Percentiles rank a stretch among this genome's conserved stretches.
Conservation (phyloP, 2,329 filamentous ascomycete genomes). For the Phialophora chinensis region DNA sequence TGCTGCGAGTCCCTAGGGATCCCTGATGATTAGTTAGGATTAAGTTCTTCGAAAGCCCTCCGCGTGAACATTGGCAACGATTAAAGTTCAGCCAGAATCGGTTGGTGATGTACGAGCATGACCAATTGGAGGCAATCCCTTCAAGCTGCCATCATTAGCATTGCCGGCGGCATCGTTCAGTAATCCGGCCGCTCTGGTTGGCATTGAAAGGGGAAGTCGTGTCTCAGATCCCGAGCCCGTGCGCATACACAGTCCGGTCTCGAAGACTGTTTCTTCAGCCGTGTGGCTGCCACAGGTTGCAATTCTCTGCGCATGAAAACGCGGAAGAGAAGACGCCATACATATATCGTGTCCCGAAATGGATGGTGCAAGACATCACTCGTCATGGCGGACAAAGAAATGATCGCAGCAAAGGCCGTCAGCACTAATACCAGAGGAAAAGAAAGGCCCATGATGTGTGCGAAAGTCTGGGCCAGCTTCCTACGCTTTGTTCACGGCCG, state of each 20-base stretch:
- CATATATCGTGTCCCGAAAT: too few species aligned
- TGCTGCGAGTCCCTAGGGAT: too few species aligned
- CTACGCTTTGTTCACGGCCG: not conserved
- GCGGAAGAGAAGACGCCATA: too few species aligned
- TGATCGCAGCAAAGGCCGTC: not conserved
- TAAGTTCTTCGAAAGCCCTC: too few species aligned
- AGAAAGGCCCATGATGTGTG: not conserved
- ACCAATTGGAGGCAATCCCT: not conserved
- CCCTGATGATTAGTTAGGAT: too few species aligned
- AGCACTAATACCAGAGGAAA: not conserved
- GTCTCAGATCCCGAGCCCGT: too few species aligned
- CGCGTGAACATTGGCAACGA: too few species aligned
- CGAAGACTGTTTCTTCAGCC: too few species aligned
- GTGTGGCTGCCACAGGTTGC: too few species aligned
- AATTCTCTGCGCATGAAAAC: too few species aligned
- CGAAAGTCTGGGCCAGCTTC: not conserved
- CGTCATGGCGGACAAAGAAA: not conserved
- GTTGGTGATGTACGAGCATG: not conserved
- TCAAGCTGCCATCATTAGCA: not conserved
- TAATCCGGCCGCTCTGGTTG: not conserved
- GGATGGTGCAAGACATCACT: too few species aligned
- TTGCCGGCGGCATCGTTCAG: not conserved
- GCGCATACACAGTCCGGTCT: too few species aligned
- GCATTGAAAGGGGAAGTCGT: not conserved
- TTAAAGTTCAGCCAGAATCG: not conserved